phyloP scores from a whole-genome alignment of 345 rosid species.

The Bruguiera sexangula region DNA sequence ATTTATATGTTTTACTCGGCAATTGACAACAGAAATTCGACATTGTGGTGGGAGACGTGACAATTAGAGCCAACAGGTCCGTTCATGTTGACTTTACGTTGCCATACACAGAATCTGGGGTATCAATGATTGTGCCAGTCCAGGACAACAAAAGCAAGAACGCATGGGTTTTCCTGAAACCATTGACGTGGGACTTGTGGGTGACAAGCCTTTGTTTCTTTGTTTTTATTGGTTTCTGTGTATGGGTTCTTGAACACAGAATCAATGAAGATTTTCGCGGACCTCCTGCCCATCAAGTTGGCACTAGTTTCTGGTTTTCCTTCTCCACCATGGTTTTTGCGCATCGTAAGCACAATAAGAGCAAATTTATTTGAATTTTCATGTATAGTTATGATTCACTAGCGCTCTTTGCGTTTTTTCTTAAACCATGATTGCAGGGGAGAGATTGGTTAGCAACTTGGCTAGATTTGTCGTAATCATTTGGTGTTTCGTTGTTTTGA shows the following conservation, averaged over 20 bases:
- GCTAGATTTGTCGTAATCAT: constrained; percentile 44
- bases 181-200: constrained; percentile 66
- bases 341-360: neutral
- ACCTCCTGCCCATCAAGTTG: constrained; percentile 53
- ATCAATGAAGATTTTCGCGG: constrained; percentile 70
- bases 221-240: constrained; percentile 48
- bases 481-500: constrained; percentile 70
- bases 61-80: constrained; percentile 15
- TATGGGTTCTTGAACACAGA: constrained; percentile 78
- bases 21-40: constrained; percentile 8
- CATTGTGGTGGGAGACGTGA: constrained; percentile 18
- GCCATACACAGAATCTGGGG: constrained; percentile 72
- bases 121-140: constrained; percentile 72
- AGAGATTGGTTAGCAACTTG: constrained; percentile 51
- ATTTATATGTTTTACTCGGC: neutral
- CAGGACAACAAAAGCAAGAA: constrained; percentile 29
- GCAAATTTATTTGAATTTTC: no score
- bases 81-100: constrained; percentile 58
- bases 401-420: neutral
- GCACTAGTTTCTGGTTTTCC: constrained; percentile 75
- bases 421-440: constrained; percentile 38
- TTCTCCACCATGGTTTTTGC: constrained; percentile 31
- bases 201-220: constrained; percentile 47
- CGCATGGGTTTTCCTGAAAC: constrained; percentile 66
- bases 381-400: neutral